Conservation (phyloP, 108 stramenopile genomes). For the Pseudonitzschia delicatissima region DNA sequence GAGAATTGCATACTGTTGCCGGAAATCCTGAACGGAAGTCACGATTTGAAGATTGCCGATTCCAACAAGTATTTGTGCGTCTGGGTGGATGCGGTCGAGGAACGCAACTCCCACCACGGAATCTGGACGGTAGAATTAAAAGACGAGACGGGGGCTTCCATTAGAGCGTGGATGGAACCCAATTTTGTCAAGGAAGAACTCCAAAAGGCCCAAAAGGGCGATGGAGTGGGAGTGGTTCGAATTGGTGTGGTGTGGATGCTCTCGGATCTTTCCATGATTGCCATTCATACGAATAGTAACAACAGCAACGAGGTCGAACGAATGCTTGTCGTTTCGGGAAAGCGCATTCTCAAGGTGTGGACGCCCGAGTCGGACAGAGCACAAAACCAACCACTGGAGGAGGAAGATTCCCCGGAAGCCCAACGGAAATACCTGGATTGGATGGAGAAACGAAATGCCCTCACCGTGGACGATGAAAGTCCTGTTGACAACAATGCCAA, state of each 20-base stretch:
- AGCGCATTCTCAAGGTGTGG: constrained; percentile 26
- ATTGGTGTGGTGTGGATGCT: constrained; percentile 63
- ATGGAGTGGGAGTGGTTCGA: constrained; percentile 20
- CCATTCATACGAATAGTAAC: not conserved
- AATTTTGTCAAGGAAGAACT: constrained; percentile 27
- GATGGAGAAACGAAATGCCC: constrained; percentile 27
- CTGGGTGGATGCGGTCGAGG: constrained; percentile 29
- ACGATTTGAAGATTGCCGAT: constrained; percentile 8
- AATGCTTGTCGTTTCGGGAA: constrained; percentile 28
- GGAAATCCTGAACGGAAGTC: constrained; percentile 24
- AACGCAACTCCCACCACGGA: constrained; percentile 17
- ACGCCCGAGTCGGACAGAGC: constrained; percentile 21
- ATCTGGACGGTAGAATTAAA: constrained; percentile 45
- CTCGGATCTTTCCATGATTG: constrained; percentile 41
- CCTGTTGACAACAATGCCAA: not conserved
- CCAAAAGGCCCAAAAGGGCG: constrained; percentile 10
- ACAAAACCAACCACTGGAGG: not conserved
- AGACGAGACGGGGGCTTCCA: constrained; percentile 42
- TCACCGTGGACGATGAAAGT: not conserved
- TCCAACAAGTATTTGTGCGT: constrained; percentile 12
- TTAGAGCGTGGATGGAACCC: constrained; percentile 49
- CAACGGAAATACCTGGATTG: constrained; percentile 28
- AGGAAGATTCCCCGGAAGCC: constrained; percentile 5
- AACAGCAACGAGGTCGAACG: constrained; percentile 20
- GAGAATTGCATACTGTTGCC: constrained; percentile 10